phyloP scores from a whole-genome alignment of 306 rosid species.

The Dalbergia oliveri region DNA sequence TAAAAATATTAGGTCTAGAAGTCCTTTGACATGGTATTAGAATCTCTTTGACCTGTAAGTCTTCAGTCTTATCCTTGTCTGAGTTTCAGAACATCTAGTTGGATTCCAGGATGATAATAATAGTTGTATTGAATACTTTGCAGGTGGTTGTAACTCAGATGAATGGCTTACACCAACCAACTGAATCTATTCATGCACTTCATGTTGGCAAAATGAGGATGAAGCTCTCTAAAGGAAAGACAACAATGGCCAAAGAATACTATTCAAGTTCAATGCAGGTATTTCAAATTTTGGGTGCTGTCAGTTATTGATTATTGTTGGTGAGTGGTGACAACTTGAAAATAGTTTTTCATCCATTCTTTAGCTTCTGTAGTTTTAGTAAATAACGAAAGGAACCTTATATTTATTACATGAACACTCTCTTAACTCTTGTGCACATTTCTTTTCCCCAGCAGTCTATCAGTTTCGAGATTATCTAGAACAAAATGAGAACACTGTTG shows the following conservation, averaged over 20 bases:
- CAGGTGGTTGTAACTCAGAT: slow-evolving; percentile 89
- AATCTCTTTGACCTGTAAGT: neutral
- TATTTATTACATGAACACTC: neutral
- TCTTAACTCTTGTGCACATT: neutral
- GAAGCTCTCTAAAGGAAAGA: slow-evolving; percentile 78
- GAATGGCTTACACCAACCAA: slow-evolving; percentile 67
- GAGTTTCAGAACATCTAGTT: neutral
- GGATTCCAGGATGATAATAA: neutral
- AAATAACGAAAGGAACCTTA: neutral
- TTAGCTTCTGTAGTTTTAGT: neutral
- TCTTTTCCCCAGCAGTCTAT: neutral
- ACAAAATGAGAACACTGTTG: neutral
- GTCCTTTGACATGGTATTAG: no score
- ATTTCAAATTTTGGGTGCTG: slow-evolving; percentile 23
- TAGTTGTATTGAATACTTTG: slow-evolving; percentile 36
- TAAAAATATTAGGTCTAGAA: no score
- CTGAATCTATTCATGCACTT: slow-evolving; percentile 81
- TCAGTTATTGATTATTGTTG: neutral
- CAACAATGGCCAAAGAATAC: slow-evolving; percentile 78
- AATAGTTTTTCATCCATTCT: slow-evolving; percentile 5
- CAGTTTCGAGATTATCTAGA: neutral
- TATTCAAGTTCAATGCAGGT: slow-evolving; percentile 94
- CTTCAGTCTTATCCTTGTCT: neutral
- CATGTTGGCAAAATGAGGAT: slow-evolving; percentile 94
- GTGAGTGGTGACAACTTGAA: slow-evolving; percentile 12